phyloP scores from a whole-genome alignment of 2,329 filamentous ascomycete species.

The Fusarium camptoceras region DNA sequence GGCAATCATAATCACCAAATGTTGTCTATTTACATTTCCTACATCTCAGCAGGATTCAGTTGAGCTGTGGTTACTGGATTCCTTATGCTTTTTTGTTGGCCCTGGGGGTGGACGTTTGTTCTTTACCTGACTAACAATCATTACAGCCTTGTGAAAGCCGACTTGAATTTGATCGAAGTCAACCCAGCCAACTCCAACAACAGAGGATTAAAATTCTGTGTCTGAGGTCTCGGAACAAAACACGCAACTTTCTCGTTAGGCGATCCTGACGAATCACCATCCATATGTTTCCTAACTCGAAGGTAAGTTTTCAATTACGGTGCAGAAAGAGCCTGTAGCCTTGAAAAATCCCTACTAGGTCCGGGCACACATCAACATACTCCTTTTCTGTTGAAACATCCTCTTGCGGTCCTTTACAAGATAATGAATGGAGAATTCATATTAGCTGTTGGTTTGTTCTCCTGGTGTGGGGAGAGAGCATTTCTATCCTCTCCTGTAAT shows the following conservation, averaged over 20 bases:
- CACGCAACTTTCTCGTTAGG: not conserved
- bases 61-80: not conserved
- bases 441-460: not conserved
- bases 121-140: not conserved
- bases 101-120: not conserved
- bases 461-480: not conserved
- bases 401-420: not conserved
- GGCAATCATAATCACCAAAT: not conserved
- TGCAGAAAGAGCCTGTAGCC: not conserved
- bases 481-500: not conserved
- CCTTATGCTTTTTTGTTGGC: not conserved
- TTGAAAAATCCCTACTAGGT: not conserved
- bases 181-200: not conserved
- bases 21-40: not conserved
- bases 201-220: not conserved
- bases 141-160: not conserved
- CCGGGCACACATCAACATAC: not conserved
- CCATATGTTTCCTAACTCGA: not conserved
- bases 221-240: not conserved
- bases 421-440: not conserved
- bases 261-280: not conserved
- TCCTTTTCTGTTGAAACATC: not conserved
- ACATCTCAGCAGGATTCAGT: not conserved
- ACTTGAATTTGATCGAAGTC: not conserved
- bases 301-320: not conserved